Base-by-base conservation (phyloP, 805 yeast genomes). In the Candida oleophila region DNA sequence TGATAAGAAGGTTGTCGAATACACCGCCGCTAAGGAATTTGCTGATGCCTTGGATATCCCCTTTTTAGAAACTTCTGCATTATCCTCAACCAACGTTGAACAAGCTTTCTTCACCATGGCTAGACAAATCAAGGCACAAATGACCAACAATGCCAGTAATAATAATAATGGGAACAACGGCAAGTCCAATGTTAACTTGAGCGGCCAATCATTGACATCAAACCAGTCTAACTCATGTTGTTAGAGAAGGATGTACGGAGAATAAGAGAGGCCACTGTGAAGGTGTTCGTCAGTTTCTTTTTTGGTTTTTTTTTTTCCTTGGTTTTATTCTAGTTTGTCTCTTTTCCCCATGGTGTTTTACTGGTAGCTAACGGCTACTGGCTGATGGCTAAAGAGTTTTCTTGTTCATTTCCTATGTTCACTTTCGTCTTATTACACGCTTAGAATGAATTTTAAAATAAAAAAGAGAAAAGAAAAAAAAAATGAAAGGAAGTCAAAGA, bases 61-160 rank as follows among this genome's bases (percentile, higher is more conserved):
- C 54, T 90, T 94, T 69, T 79, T 94, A 69, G 99, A 94, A 73
- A 94, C 99, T 9, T 87, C 96, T 34, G 99, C 99, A 22, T 81
- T 90, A 67, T 87, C 87, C 61, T 87, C 97, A 32, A 89, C 97
- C 48, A 94, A 94, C 65, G 99, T 94, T 57, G 99, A 94, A 69
- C 97, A 94, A 70, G 98, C 98, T 11, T 94, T 94, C 74, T 83
- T 89, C 77, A 90, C 97, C 55, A 94, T 94, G 99, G 96, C 98
- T 9, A 87, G 96, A 69, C 97, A 94, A 69, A 94, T 94, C 66
- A 94, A 94, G 77, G 94, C 95, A 54, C 90, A 90, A 64, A 89
- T 94, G 89, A 85, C 92, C 37, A 84, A 75, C 55, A 71, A 79
- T 62, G 80, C 73, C 56, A 77, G 74, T 49, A 68, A 71, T 11